Base-by-base conservation (phyloP, 768 basidiomycete genomes). In the Kwoniella heveanensis region DNA sequence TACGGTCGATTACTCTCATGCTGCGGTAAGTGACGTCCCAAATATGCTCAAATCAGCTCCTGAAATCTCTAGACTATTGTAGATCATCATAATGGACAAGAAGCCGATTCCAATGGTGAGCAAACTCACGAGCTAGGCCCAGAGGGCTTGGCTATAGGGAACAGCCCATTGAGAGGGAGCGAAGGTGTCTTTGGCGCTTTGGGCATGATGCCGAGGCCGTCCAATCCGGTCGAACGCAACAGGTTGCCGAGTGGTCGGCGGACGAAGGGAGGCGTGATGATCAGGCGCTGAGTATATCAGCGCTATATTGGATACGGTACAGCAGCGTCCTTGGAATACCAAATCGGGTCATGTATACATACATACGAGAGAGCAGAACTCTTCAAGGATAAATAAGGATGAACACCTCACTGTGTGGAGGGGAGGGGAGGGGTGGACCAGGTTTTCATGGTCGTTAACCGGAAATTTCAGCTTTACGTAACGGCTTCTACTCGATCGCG, bases 121-220 rank as follows among this genome's bases (percentile, higher is more conserved):
- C n/a, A 24, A 12, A 67, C 77, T 65, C 27, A 77, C 74, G 92
- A 94, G 1, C 91, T 89, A 25, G 90, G 89, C 1, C 95, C 95
- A 0, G 92, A 90, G 1, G 96, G 96, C 79, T 99, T 99, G 54
- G 85, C 83, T 44, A 99, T 81, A 1, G 88, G 95, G 79, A 99
- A 94, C 22, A 98, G 82, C 19, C 80, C 81, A 58, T 77, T 73
- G 29, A 82, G 69, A 1, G 81, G 81, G 12, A 79, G 57, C 2
- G 68, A 54, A 13, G 74, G 72, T 32, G 64, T 51, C 17, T 57
- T 60, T 13, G 73, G 57, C 30, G 76, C 68, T 70, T 77, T 77
- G 26, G 77, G 76, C 78, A 79, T 79, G n/a, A 32, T 9, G 27
- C 32, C 25, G 19, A 52, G 48, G 29, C 47, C 21, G 48, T 25